Base-by-base conservation (phyloP, 2,329 filamentous ascomycete species). In the Emmonsiellopsis sp. region DNA sequence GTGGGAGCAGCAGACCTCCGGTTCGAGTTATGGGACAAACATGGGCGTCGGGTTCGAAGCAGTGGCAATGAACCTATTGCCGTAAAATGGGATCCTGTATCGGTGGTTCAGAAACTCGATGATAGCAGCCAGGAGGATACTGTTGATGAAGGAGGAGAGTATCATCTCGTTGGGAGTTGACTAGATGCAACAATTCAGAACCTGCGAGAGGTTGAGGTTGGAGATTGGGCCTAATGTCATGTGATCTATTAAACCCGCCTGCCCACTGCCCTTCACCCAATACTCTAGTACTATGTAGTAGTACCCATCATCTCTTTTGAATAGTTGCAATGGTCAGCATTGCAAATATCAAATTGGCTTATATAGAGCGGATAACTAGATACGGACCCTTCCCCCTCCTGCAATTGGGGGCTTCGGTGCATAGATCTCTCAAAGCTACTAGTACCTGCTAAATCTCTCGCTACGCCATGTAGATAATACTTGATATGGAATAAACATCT, bases 1-100 rank as follows among this genome's bases (percentile, higher is more conserved):
- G 60, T 69, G 49, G 66, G 68, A 6, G 56, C 63, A 13, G 66
- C 66, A 1, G 67, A 71, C 54, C 55, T 71, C 14, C 62, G 62
- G 10, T 70, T 71, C 33, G 62, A 69, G 52, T 40, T 71, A 5
- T 67, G 63, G 61, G 65, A 62, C 9, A 63, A 61, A 36, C 61
- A 65, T n/a, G 59, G 55, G 21, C 56, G 56, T 11, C 60, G 69
- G 14, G 45, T 55, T 21, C 37, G 13, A 14, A 63, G 57, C 33
- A 57, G 46, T 3, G 56, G 60, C 6, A 61, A 68, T 57, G 62
- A 66, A 36, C 56, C 62, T 10, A 66, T 70, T 44, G 54, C 57
- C 5, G 64, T 70, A 14, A 61, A 61, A 34, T 69, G 68, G 67
- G 62, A 51, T 31, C 53, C 49, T 51, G 52, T 51, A n/a, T 17